These are phyloP conservation scores for Ophidiomyces ophidiicola DNA, from an alignment of 2,329 filamentous ascomycete species.

Conservation along the genomic window DNA sequence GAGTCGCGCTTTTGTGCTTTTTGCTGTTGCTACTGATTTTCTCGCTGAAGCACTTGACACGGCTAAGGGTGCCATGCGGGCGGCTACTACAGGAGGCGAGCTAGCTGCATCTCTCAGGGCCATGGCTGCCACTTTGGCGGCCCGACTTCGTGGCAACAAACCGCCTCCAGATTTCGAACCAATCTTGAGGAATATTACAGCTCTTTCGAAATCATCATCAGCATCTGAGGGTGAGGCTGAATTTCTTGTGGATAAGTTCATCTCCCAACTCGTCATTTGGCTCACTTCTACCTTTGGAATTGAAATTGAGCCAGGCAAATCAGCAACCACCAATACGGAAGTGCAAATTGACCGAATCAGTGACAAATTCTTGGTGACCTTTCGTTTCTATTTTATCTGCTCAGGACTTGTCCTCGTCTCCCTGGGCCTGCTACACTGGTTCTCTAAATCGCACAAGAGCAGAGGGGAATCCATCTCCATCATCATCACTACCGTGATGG, in stretches of 20 bases:
- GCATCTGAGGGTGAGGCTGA: neutral
- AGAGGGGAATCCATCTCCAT: constrained; percentile 16
- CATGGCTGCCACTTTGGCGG: constrained; percentile 4
- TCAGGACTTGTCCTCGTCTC: constrained; percentile 27
- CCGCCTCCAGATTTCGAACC: constrained; percentile 10
- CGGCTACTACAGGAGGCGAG: neutral
- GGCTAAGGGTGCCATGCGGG: neutral
- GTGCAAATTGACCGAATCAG: constrained; percentile 19
- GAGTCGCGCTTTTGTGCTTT: constrained; percentile 38
- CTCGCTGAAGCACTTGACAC: neutral
- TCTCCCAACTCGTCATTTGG: constrained; percentile 7
- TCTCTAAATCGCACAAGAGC: constrained; percentile 18
- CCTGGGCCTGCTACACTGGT: constrained; percentile 23
- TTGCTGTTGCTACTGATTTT: constrained; percentile 25
- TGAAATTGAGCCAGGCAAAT: constrained; percentile 1
- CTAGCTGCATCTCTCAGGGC: constrained; percentile 7
- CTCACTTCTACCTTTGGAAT: constrained; percentile 13
- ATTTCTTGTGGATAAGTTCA: constrained; percentile 4
- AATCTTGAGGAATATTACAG: constrained; percentile 10
- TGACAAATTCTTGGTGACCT: constrained; percentile 19
- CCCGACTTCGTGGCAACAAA: constrained; percentile 5
- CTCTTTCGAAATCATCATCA: neutral
- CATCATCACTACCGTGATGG: constrained; percentile 8
- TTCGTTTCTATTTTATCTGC: constrained; percentile 29
- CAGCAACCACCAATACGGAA: neutral